phyloP scores from a whole-genome alignment of 345 rosid genomes.

The Ceriops zippeliana region DNA sequence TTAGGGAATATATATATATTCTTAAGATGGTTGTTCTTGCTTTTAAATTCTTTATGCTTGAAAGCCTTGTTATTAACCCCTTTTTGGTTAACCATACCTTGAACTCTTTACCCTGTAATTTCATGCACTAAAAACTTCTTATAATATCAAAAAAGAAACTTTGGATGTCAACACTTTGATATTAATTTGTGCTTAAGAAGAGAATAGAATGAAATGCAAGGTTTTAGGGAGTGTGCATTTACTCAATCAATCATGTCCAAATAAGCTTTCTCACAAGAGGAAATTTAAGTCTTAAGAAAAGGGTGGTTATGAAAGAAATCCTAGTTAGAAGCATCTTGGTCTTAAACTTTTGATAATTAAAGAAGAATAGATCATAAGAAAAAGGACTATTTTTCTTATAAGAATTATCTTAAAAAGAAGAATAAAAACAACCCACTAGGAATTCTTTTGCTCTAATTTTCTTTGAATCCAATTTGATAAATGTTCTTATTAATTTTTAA shows the following conservation, averaged over 20 bases:
- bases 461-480: too few species aligned
- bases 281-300: background rate
- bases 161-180: slow-evolving; percentile 3
- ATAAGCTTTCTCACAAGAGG: background rate
- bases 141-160: slow-evolving; percentile 3
- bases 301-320: background rate
- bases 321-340: background rate
- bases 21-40: background rate
- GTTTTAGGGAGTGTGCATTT: background rate
- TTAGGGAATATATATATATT: background rate
- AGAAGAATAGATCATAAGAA: background rate
- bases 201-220: background rate
- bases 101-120: background rate
- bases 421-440: background rate
- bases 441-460: background rate
- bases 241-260: background rate
- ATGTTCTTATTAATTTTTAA: too few species aligned
- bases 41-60: background rate
- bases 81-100: background rate
- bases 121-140: background rate
- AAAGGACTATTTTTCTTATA: background rate
- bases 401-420: background rate
- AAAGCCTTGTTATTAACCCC: background rate
- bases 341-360: background rate
- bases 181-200: background rate